Evolutionary conservation across 371 early-diverging fungal species (phyloP).

Genomic region (Lichtheimia hyalospora): DNA sequence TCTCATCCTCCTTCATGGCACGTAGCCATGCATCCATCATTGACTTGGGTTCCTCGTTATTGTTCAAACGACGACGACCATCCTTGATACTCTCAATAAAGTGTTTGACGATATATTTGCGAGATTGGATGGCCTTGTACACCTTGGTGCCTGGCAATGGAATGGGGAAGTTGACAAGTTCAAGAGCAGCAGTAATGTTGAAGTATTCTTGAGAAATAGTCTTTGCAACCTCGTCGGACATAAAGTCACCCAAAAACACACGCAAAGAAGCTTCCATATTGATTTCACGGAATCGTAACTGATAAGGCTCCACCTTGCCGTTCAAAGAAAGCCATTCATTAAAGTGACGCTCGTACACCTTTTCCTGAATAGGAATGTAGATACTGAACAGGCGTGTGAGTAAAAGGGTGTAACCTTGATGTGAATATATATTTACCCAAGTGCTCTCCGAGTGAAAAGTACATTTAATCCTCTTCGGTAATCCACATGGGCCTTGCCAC

Average conservation of each 20-base stretch:
- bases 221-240: constrained; percentile 42
- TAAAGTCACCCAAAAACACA: constrained; percentile 52
- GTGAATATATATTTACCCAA: constrained; percentile 33
- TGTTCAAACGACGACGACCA: constrained; percentile 40
- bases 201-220: constrained; percentile 51
- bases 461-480: constrained; percentile 53
- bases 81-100: constrained; percentile 47
- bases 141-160: constrained; percentile 58
- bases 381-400: constrained; percentile 20
- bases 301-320: constrained; percentile 40
- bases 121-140: constrained; percentile 52
- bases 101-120: constrained; percentile 51
- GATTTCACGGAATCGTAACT: constrained; percentile 51
- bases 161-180: constrained; percentile 58
- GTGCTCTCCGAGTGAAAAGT: constrained; percentile 48
- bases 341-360: constrained; percentile 46
- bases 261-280: constrained; percentile 54
- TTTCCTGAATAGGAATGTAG: constrained; percentile 51
- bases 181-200: constrained; percentile 55
- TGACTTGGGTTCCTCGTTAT: constrained; percentile 33
- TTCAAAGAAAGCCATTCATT: constrained; percentile 42
- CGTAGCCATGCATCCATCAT: constrained; percentile 54
- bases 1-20: constrained; percentile 40
- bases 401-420: not conserved
- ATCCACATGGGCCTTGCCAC: constrained; percentile 50